Evolutionary conservation across 2,329 filamentous ascomycete species (phyloP).

Genomic region (Colletotrichum spinosum): DNA sequence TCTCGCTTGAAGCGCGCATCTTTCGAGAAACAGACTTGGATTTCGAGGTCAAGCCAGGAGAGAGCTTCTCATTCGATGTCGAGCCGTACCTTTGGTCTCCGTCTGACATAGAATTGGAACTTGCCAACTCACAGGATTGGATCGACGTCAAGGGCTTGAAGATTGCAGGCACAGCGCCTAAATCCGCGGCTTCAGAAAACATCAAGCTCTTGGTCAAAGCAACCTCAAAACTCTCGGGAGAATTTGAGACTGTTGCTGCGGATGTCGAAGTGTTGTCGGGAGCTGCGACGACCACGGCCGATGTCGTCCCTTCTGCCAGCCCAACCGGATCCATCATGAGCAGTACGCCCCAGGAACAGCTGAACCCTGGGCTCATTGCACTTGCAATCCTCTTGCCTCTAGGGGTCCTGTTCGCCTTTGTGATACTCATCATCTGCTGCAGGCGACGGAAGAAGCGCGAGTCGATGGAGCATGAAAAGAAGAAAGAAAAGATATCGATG

Average conservation of each 20-base stretch:
- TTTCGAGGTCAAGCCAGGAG: slow-evolving; percentile 54
- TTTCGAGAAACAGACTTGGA: slow-evolving; percentile 55
- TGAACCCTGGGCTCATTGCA: slow-evolving; percentile 34
- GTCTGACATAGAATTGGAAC: slow-evolving; percentile 51
- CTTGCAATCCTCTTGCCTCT: slow-evolving; percentile 35
- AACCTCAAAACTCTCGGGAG: slow-evolving; percentile 46
- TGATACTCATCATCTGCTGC: slow-evolving; percentile 43
- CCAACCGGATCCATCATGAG: slow-evolving; percentile 40
- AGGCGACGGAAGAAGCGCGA: slow-evolving; percentile 41
- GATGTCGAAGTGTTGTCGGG: slow-evolving; percentile 49
- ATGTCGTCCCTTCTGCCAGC: slow-evolving; percentile 41
- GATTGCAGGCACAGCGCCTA: slow-evolving; percentile 56
- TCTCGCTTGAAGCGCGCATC: slow-evolving; percentile 51
- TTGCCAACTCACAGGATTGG: slow-evolving; percentile 55
- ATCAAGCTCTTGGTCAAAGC: slow-evolving; percentile 45
- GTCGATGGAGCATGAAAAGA: slow-evolving; percentile 30
- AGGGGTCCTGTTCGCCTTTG: slow-evolving; percentile 18
- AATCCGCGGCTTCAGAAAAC: slow-evolving; percentile 42
- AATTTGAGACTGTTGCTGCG: slow-evolving; percentile 52
- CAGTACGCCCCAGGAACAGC: slow-evolving; percentile 7
- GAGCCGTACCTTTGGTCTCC: slow-evolving; percentile 55
- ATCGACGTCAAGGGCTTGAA: slow-evolving; percentile 52
- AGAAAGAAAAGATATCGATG: slow-evolving; percentile 45
- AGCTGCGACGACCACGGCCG: slow-evolving; percentile 39
- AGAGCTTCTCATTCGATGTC: slow-evolving; percentile 57